A percentile compares a stretch with the other conserved stretches of the same genome.
phyloP scores from a whole-genome alignment of 2,329 filamentous ascomycete species.

The Camillea tinctor region DNA sequence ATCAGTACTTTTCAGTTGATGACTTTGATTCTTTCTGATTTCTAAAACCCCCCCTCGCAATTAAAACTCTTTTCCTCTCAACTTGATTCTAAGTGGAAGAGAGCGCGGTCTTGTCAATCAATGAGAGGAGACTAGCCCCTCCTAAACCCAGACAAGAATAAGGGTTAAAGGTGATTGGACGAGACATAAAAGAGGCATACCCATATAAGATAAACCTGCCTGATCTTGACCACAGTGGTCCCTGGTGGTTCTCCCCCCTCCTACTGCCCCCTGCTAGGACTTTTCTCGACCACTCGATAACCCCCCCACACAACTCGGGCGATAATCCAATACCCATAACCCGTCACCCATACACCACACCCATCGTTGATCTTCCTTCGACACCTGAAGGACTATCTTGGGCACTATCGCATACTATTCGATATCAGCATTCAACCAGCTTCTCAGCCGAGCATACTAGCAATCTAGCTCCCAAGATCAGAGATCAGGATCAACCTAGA shows the following conservation, averaged over 20 bases:
- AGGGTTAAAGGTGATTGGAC: neutral
- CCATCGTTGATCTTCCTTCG: too few relatives aligned
- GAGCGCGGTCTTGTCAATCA: neutral
- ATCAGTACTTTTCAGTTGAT: too few relatives aligned
- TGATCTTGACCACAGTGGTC: neutral
- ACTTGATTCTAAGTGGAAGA: too few relatives aligned
- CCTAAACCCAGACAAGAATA: neutral
- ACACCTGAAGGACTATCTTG: too few relatives aligned
- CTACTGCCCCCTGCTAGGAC: neutral
- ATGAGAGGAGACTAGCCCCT: neutral
- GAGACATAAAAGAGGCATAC: neutral
- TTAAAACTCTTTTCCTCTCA: too few relatives aligned
- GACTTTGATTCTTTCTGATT: neutral
- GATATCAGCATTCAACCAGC: too few relatives aligned
- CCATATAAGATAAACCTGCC: neutral
- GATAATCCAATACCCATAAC: neutral
- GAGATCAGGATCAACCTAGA: too few relatives aligned
- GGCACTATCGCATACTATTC: too few relatives aligned
- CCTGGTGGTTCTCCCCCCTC: neutral
- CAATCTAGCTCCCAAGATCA: too few relatives aligned
- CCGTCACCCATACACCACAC: too few relatives aligned
- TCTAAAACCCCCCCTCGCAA: too few relatives aligned
- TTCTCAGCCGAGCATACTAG: too few relatives aligned
- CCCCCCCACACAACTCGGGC: neutral
- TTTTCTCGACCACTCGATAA: neutral